Conservation (phyloP, 768 basidiomycete species). For the Auricularia sp. region DNA sequence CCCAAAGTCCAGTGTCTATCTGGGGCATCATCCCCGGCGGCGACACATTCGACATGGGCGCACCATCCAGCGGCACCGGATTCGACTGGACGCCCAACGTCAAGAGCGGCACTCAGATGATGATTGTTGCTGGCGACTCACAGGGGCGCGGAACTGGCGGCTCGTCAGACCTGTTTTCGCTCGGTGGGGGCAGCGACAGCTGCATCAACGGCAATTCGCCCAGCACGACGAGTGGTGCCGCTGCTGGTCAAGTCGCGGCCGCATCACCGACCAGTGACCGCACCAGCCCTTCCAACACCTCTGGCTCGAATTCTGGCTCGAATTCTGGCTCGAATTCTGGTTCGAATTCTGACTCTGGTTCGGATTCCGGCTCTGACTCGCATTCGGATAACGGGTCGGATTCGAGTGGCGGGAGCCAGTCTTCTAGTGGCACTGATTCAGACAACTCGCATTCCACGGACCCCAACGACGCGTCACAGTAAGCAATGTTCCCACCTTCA, state of each 20-base stretch:
- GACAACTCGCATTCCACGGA: not conserved
- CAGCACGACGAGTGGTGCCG: not conserved
- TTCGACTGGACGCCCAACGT: constrained; percentile 60
- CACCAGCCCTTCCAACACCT: not conserved
- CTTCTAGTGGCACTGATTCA: not conserved
- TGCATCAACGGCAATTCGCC: constrained; percentile 2
- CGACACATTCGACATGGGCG: constrained; percentile 30
- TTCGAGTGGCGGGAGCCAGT: no score
- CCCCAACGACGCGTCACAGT: not conserved
- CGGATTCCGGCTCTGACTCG: not conserved
- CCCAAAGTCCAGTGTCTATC: constrained; percentile 74
- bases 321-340: not conserved
- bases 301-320: not conserved
- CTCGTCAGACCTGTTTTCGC: constrained; percentile 16
- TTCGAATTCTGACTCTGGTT: not conserved
- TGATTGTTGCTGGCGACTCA: constrained; percentile 57
- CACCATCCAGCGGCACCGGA: constrained; percentile 37
- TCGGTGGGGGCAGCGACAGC: not conserved
- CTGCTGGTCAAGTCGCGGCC: not conserved
- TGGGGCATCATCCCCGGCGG: constrained; percentile 37
- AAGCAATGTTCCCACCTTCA: not conserved
- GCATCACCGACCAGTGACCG: not conserved
- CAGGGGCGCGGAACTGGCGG: constrained; percentile 62
- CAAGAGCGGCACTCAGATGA: constrained; percentile 52
- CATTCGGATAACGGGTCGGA: no score